Evolutionary conservation across 805 yeast genomes (phyloP), one percentile per base, ranked within the genome.

Genomic region (Wickerhamiella cacticola): DNA sequence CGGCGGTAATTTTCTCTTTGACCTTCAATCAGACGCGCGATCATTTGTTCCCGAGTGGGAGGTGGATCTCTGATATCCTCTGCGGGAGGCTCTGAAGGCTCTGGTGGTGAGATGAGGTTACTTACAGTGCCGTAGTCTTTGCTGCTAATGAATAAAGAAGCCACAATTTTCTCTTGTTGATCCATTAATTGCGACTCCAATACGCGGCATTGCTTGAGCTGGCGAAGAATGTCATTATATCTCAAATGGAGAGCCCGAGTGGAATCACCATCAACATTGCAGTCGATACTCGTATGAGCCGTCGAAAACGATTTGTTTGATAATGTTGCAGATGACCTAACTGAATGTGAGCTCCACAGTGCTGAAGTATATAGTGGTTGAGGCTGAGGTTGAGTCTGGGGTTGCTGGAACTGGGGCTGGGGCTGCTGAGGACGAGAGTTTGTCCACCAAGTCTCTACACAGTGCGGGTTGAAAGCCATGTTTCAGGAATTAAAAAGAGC

Each of bases 1-100:
- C 50, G 43, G 6, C 50, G 28, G n/a, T 48, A 43, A 19, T 48
- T 29, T 19, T 43, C 44, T 3, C 35, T 40, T 18, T 39, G 23
- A 21, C 48, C 50, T 4, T 48, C 50, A 18, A 43, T 18, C 6
- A 48, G 42, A 1, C 50, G 38, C 15, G 39, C 8, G 12, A 48
- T 5, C 10, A 48, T 28, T 29, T 16, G 19, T 31, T 48, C 45
- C 8, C 48, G 33, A 6, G 48, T 24, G 6, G 47, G 47, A 5
- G 47, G 47, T 31, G 36, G 36, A 19, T 31, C 36, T 31, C 36
- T 31, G 5, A n/a, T 5, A 13, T 7, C 24, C n/a, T 26, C 45
- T 9, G 18, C 45, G 21, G 15, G 31, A 5, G n/a, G 24, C 9
- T n/a, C 15, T 7, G n/a, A 5, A 4, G 29, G 31, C 18, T 22